Conservation (phyloP, 495 filamentous ascomycete genomes). For the Diplogelasinospora grovesii region DNA sequence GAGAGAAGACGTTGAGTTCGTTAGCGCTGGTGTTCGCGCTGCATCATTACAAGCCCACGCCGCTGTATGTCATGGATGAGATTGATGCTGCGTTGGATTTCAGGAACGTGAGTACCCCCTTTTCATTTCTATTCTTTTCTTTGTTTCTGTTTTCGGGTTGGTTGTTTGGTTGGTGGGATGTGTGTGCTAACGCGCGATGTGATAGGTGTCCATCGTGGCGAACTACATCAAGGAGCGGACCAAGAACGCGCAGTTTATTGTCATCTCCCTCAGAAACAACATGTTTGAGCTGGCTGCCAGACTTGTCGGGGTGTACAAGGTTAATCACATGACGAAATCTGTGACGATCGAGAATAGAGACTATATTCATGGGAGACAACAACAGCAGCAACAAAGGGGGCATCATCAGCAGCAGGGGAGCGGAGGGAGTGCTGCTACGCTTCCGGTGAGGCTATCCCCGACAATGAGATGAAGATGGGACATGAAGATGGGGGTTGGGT, state of each 20-base stretch:
- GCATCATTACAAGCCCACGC: slow-evolving; percentile 97
- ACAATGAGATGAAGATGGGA: too few species aligned
- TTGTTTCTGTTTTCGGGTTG: too few species aligned
- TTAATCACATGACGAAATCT: slow-evolving; percentile 99
- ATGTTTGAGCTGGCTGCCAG: slow-evolving; percentile 98
- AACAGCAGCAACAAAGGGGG: slow-evolving; percentile 7
- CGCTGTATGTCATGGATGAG: slow-evolving; percentile 98
- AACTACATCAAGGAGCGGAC: slow-evolving; percentile 98
- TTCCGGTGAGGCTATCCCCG: too few species aligned
- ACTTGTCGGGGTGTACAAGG: slow-evolving; percentile 95
- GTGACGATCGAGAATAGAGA: slow-evolving; percentile 92
- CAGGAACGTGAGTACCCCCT: slow-evolving; percentile 65
- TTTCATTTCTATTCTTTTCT: slow-evolving; percentile 12
- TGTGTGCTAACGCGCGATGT: slow-evolving; percentile 11
- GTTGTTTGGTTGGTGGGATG: too few species aligned
- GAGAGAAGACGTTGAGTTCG: slow-evolving; percentile 93
- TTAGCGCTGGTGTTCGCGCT: slow-evolving; percentile 93
- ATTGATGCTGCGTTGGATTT: slow-evolving; percentile 98
- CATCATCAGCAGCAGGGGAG: too few species aligned
- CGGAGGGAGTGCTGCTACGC: too few species aligned
- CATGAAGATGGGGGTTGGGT: background rate
- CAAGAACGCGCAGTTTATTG: slow-evolving; percentile 98
- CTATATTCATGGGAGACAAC: slow-evolving; percentile 36
- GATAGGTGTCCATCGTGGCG: slow-evolving; percentile 93
- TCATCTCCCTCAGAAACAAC: slow-evolving; percentile 96